These are phyloP conservation scores for Picea mariana DNA, from an alignment of 83 land plant genomes.

Conservation along the genomic window DNA sequence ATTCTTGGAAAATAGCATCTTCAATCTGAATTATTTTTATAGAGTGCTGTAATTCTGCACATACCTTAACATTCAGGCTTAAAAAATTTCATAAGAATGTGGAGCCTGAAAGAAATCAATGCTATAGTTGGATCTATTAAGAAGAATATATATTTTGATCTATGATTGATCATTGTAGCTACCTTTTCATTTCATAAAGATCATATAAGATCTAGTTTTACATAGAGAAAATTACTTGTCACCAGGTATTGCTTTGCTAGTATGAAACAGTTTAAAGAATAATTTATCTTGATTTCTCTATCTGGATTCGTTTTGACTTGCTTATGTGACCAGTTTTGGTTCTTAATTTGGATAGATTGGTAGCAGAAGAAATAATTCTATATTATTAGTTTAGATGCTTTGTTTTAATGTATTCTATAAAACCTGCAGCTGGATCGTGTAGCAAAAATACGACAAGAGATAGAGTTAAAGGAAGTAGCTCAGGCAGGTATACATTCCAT, in stretches of 20 bases:
- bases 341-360: not conserved
- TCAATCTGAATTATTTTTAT: not conserved
- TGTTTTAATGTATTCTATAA: not conserved
- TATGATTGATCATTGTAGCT: not conserved
- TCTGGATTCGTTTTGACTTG: not conserved
- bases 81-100: not conserved
- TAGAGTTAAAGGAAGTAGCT: conserved; percentile 12
- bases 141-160: not conserved
- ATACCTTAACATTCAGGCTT: not conserved
- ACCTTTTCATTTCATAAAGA: too few species aligned
- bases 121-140: not conserved
- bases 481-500: conserved; percentile 19
- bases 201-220: too few species aligned
- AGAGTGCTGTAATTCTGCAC: not conserved
- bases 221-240: not conserved
- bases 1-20: not conserved
- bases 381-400: not conserved
- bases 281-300: not conserved
- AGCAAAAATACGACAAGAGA: conserved; percentile 1
- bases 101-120: not conserved
- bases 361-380: not conserved
- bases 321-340: not conserved
- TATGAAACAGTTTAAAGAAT: not conserved
- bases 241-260: not conserved
- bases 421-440: conserved; percentile 14